Conservation (phyloP, 2,329 filamentous ascomycete species). For the Huntiella omanensis region DNA sequence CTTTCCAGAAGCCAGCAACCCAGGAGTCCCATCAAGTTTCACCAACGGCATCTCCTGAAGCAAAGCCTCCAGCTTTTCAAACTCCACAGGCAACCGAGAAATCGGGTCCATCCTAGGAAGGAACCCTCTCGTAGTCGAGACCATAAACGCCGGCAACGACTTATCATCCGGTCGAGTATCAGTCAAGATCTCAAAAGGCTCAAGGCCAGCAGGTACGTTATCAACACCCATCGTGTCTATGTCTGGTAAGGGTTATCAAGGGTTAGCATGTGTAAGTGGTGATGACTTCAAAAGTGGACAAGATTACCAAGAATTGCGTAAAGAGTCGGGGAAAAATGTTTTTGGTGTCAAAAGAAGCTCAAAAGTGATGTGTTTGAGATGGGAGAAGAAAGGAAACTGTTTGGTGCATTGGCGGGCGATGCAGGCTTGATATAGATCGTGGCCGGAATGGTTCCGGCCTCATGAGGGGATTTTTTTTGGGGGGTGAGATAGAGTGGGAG, state of each 20-base stretch:
- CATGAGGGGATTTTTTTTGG: not conserved
- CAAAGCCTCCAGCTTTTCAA: slow-evolving; percentile 52
- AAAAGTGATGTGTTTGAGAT: not conserved
- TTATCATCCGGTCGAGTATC: slow-evolving; percentile 44
- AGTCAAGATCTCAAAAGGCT: slow-evolving; percentile 39
- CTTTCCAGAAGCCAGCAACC: slow-evolving; percentile 54
- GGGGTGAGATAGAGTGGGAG: not conserved
- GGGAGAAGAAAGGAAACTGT: not conserved
- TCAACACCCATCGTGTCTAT: slow-evolving; percentile 10
- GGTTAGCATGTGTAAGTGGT: slow-evolving; percentile 8
- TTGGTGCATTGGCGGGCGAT: not conserved
- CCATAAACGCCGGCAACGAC: slow-evolving; percentile 57
- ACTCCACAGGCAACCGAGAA: slow-evolving; percentile 49
- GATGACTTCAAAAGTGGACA: slow-evolving; percentile 10
- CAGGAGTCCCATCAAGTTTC: slow-evolving; percentile 52
- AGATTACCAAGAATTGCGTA: slow-evolving; percentile 8
- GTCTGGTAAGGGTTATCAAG: not conserved
- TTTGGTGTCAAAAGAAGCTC: not conserved
- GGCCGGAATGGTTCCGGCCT: slow-evolving; percentile 17
- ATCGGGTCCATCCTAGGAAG: slow-evolving; percentile 48
- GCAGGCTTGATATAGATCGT: slow-evolving; percentile 27
- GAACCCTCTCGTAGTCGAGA: slow-evolving; percentile 57
- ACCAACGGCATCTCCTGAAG: slow-evolving; percentile 63
- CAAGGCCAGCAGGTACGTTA: slow-evolving; percentile 12
- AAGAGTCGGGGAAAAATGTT: slow-evolving; percentile 13